Evolutionary conservation across 176 grass and related monocot species (phyloP), one percentile per base, ranked within the genome.

Genomic region (Puccinellia tenuiflora): DNA sequence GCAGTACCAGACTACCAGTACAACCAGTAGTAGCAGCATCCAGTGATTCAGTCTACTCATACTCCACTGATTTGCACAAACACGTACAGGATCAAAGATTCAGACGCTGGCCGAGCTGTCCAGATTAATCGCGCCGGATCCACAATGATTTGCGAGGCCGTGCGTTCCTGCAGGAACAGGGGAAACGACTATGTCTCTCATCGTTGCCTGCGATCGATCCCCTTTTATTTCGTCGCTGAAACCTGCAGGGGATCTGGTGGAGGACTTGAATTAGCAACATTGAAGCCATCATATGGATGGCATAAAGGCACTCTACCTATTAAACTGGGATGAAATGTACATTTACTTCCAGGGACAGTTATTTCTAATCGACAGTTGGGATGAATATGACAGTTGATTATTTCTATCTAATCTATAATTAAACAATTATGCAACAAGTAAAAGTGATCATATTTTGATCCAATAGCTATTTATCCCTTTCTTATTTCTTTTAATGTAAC

Each of bases 281-380:
- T 88, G 75, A 81, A 85, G 77, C 78, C 22, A 62, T 39, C 39
- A 26, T 79, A 79, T 79, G 66, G 65, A 64, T 38, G 82, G 48
- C 76, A 54, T 90, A 78, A 90, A 90, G 85, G 83, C 83, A 9
- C 53, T 70, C 20, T 3, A 9, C 21, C 70, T 82, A 81, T 85
- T 85, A 77, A 81, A 81, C 77, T 85, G 56, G 63, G 78, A 85
- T 85, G 62, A 85, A 89, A 77, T 85, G 83, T 83, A 85, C 88
- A 86, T 86, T 90, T 78, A 90, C 78, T 77, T 45, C 71, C 28
- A 26, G 54, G 15, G 59, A 85, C 43, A 73, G 71, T 89, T 89
- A 86, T 62, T 81, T 77, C n/a, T n/a, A n/a, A n/a, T n/a, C n/a
- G n/a, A n/a, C n/a, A n/a, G n/a, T n/a, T n/a, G n/a, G n/a, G n/a